Evolutionary conservation across 108 stramenopile species (phyloP), one percentile per base, ranked within the genome.

Genomic region (Cyclotella atomus): DNA sequence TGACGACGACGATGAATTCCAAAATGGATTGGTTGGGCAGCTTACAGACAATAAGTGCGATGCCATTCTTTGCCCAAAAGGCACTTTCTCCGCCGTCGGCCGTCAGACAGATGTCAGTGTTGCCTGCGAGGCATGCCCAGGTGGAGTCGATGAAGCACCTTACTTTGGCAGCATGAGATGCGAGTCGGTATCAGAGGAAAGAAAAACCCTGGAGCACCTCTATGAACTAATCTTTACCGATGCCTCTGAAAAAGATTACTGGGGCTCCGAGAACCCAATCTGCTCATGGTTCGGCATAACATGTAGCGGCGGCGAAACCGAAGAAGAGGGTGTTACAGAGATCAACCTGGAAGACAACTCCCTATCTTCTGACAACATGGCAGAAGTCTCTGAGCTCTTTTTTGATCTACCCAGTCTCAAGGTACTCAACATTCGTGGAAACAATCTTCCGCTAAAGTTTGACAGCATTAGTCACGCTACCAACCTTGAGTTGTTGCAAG

Each of bases 21-120:
- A 87, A 84, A 74, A 89, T 65, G 87, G 86, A 0, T 63, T 80
- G 38, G 81, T 91, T 20, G 91, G 87, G 36, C 64, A 83, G 29
- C 88, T 91, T 28, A 59, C 68, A 50, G 78, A 61, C 0, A 82
- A 83, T 64, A 67, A 74, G 25, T 95, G 95, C 43, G 88, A 93
- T 75, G 92, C 86, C 5, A 88, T 95, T 69, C 79, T 95, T n/a
- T 95, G 95, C 62, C 89, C 88, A 6, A 56, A 75, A 17, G 88
- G 87, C 5, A 85, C 79, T 8, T 93, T 79, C 69, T 84, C 85
- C 54, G 66, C 81, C 19, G 84, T 74, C 34, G 92, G 92, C 33
- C 77, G 88, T 23, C 86, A 84, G 28, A 75, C 72, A n/a, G 70
- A 67, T 0, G 81, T 43, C 45, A 61, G 65, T 34, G 34, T 67